These are phyloP conservation scores for Nakaseomyces kungkrabaensis DNA, from an alignment of 1,139 yeast genomes.

Conservation along the genomic window DNA sequence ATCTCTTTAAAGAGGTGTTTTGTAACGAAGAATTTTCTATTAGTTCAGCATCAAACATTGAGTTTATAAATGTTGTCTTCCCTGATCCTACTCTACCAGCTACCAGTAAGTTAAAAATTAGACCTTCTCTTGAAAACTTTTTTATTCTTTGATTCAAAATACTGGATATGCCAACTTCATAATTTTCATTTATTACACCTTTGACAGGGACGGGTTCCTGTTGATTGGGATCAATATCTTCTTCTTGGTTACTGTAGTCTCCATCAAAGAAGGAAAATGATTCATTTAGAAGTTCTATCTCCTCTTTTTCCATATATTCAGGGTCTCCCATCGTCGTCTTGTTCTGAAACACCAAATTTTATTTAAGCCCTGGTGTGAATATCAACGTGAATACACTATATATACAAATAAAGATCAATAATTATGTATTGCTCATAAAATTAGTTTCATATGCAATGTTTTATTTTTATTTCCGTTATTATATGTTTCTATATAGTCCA, in stretches of 20 bases:
- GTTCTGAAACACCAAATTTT: background rate
- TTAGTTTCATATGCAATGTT: background rate
- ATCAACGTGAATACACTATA: too few relatives aligned
- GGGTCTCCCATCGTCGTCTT: background rate
- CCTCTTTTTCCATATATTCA: background rate
- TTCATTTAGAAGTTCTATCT: background rate
- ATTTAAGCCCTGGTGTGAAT: background rate
- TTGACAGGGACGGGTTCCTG: background rate
- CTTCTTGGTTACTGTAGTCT: background rate
- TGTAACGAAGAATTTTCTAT: conserved; percentile 19
- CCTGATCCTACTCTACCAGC: conserved; percentile 52
- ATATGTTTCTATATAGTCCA: background rate
- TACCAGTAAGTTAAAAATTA: conserved; percentile 47
- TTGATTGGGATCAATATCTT: background rate
- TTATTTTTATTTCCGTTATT: background rate
- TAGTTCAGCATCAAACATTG: conserved; percentile 36
- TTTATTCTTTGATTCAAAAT: conserved; percentile 26
- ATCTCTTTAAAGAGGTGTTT: background rate
- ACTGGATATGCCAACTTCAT: conserved; percentile 19
- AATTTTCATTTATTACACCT: background rate
- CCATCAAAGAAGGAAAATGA: background rate
- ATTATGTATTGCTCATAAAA: too few relatives aligned
- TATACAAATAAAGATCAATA: too few relatives aligned
- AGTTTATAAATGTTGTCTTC: conserved; percentile 47
- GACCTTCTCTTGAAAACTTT: conserved; percentile 36